Base-by-base conservation (phyloP, 139 green algal genomes). In the Diplosphaera chodatii region DNA sequence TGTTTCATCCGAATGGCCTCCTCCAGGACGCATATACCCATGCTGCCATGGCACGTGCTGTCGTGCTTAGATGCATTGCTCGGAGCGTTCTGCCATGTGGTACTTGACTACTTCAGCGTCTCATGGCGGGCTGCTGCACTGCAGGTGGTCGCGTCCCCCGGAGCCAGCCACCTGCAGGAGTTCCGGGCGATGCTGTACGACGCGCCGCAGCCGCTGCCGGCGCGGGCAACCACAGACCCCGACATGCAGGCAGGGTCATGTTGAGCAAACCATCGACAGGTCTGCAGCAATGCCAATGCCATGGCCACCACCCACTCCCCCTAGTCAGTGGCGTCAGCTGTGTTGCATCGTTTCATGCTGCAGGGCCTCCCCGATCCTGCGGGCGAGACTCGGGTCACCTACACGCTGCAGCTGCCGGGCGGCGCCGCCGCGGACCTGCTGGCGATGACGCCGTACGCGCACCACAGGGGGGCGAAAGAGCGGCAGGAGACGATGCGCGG, bases 211-310 rank as follows among this genome's bases (percentile, higher is more conserved):
- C 16, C 48, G 48, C 48, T 59, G 48, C 48, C 48, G 48, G 10
- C 48, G 48, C 48, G 48, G 10, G 16, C 13, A n/a, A 18, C 48
- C 13, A 59, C 48, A 10, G 48, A 59, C 48, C 48, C 48, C 16
- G 48, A 59, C 48, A 59, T 59, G 48, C 48, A 59, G 48, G 48
- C n/a, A n/a, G n/a, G n/a, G n/a, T n/a, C n/a, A n/a, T n/a, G n/a
- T n/a, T n/a, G n/a, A n/a, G n/a, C n/a, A n/a, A n/a, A n/a, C n/a
- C n/a, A n/a, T n/a, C n/a, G n/a, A n/a, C n/a, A n/a, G n/a, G n/a
- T n/a, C n/a, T 48, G 37, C 10, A 48, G 37, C 37, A 48, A 48
- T 13, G 8, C 37, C 37, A 48, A 8, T 48, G 37, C 13, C n/a
- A n/a, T n/a, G n/a, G n/a, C n/a, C n/a, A n/a, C n/a, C n/a, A n/a